Conservation (phyloP, 2,329 filamentous ascomycete genomes). For the Phialophora tarda region DNA sequence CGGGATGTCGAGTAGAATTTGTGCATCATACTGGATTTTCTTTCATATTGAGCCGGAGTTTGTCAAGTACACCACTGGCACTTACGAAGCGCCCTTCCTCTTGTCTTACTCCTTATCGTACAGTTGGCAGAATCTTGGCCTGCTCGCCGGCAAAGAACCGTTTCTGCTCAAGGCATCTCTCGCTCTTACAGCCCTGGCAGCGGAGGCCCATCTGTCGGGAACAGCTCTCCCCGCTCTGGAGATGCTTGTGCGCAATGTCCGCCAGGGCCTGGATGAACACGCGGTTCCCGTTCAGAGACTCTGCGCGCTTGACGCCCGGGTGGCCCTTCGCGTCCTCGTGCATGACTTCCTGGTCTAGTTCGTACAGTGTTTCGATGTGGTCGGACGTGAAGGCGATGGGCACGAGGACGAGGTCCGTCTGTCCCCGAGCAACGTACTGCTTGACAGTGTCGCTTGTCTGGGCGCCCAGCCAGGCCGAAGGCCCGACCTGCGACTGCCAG, state of each 20-base stretch:
- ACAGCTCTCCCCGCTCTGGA: slow-evolving; percentile 72
- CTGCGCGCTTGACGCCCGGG: slow-evolving; percentile 82
- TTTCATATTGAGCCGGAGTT: no score
- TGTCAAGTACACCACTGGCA: not conserved
- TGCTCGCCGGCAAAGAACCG: slow-evolving; percentile 63
- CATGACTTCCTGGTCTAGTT: slow-evolving; percentile 94
- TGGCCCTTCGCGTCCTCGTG: slow-evolving; percentile 72
- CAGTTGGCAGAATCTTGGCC: slow-evolving; percentile 31
- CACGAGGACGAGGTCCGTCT: slow-evolving; percentile 87
- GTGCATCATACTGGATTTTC: no score
- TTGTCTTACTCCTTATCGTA: slow-evolving; percentile 23
- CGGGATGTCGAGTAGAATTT: no score
- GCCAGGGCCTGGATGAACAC: slow-evolving; percentile 91
- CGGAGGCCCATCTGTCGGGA: slow-evolving; percentile 86
- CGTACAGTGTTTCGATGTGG: slow-evolving; percentile 95
- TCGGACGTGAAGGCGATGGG: slow-evolving; percentile 99
- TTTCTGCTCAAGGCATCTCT: slow-evolving; percentile 77
- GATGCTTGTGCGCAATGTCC: slow-evolving; percentile 80
- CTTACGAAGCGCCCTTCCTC: not conserved
- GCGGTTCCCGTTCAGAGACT: slow-evolving; percentile 87
- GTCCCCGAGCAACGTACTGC: slow-evolving; percentile 85
- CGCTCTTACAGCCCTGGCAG: slow-evolving; percentile 91
- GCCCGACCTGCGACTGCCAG: slow-evolving; percentile 98
- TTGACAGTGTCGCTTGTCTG: slow-evolving; percentile 89
- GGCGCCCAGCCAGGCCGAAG: slow-evolving; percentile 91